Evolutionary conservation across 345 rosid genomes (phyloP).

Genomic region (Salix purpurea): DNA sequence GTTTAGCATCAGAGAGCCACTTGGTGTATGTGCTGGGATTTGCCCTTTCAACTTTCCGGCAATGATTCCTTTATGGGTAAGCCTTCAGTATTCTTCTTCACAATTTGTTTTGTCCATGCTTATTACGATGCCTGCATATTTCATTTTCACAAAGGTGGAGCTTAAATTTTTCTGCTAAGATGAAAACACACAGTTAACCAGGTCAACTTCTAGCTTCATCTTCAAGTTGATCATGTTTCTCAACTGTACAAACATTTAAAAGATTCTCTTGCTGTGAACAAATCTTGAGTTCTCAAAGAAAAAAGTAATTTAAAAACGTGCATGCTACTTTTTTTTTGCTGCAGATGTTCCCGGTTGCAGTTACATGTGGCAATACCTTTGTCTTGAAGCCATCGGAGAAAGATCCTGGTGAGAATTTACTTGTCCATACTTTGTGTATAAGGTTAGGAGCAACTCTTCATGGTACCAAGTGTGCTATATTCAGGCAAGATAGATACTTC

Average conservation of each 20-base stretch:
- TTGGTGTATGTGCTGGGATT: slow-evolving; percentile 97
- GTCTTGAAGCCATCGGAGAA: slow-evolving; percentile 95
- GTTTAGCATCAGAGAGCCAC: slow-evolving; percentile 84
- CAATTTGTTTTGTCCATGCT: not conserved
- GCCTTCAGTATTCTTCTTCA: not conserved
- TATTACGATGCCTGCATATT: not conserved
- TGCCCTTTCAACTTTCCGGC: slow-evolving; percentile 99
- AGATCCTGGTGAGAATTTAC: slow-evolving; percentile 68
- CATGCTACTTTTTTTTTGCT: slow-evolving; percentile 18
- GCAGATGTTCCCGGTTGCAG: slow-evolving; percentile 97
- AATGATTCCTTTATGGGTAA: slow-evolving; percentile 98
- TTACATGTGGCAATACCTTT: slow-evolving; percentile 91
- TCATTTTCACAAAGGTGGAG: not conserved
- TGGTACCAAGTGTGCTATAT: not conserved
- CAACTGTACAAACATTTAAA: not conserved
- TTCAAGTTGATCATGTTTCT: not conserved
- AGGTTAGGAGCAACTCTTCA: not conserved
- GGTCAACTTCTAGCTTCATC: not conserved
- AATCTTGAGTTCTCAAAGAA: not conserved
- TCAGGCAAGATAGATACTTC: not conserved
- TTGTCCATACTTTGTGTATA: not conserved
- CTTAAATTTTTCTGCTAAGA: not conserved
- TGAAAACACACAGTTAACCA: not conserved
- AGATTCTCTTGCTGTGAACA: not conserved
- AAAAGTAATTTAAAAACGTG: not conserved